A percentile compares a stretch with the other conserved stretches of the same genome.
phyloP scores from a whole-genome alignment of 2,329 filamentous ascomycete species.

The Aotearoamyces nothofagi region DNA sequence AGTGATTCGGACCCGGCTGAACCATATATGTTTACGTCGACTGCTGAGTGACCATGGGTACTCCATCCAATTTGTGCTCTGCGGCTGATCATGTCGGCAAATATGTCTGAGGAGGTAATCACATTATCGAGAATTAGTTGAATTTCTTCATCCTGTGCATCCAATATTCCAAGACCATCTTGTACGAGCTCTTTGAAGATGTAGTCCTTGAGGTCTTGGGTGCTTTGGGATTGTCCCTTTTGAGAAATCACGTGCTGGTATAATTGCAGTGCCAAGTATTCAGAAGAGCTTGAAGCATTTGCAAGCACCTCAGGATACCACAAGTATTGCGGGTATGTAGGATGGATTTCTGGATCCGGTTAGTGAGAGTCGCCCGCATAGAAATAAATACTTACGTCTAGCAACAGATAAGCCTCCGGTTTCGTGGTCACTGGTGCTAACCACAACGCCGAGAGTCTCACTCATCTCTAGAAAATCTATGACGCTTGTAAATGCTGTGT shows the following conservation, averaged over 20 bases:
- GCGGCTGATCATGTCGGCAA: slow-evolving; percentile 76
- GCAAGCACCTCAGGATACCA: slow-evolving; percentile 78
- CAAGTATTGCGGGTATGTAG: slow-evolving; percentile 48
- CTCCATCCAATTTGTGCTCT: slow-evolving; percentile 87
- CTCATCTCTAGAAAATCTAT: slow-evolving; percentile 70
- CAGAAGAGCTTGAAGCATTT: slow-evolving; percentile 61
- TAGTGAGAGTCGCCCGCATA: no score
- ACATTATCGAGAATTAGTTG: slow-evolving; percentile 44
- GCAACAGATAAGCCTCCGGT: slow-evolving; percentile 80
- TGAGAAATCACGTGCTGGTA: slow-evolving; percentile 28
- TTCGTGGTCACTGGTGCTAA: slow-evolving; percentile 90
- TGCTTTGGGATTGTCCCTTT: slow-evolving; percentile 4
- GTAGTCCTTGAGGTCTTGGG: slow-evolving; percentile 38
- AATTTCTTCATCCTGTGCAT: slow-evolving; percentile 60
- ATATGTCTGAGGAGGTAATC: slow-evolving; percentile 35
- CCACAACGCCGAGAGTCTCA: slow-evolving; percentile 61
- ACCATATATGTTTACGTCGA: slow-evolving; percentile 94
- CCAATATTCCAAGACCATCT: slow-evolving; percentile 59
- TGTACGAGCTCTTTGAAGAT: slow-evolving; percentile 53
- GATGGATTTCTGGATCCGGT: slow-evolving; percentile 31
- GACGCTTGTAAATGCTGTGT: slow-evolving; percentile 69
- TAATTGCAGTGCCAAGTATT: slow-evolving; percentile 52
- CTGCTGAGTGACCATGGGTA: slow-evolving; percentile 83
- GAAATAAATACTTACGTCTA: slow-evolving; percentile 38
- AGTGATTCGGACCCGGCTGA: slow-evolving; percentile 49